phyloP scores from a whole-genome alignment of 805 yeast species.

The Vanderwaltozyma polyspora region DNA sequence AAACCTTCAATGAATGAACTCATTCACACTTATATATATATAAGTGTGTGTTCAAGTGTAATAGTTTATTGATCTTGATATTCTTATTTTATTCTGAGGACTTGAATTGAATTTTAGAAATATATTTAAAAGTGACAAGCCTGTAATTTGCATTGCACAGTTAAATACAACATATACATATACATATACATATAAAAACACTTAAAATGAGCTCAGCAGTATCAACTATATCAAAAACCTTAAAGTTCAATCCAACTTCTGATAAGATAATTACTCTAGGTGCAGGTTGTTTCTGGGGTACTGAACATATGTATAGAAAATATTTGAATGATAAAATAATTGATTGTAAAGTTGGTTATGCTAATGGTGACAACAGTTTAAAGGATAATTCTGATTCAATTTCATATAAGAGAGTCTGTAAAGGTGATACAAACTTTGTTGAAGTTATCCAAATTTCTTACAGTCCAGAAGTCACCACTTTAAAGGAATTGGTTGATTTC shows the following conservation, averaged over 20 bases:
- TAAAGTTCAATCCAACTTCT: slow-evolving; percentile 33
- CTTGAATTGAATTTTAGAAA: no score
- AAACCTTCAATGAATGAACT: no score
- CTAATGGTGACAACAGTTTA: slow-evolving; percentile 51
- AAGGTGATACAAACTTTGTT: slow-evolving; percentile 64
- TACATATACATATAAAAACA: background rate
- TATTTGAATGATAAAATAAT: slow-evolving; percentile 50
- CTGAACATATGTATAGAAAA: slow-evolving; percentile 71
- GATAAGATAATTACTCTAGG: slow-evolving; percentile 48
- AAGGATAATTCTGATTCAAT: slow-evolving; percentile 32
- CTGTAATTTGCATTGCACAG: no score
- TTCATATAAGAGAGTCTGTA: slow-evolving; percentile 61
- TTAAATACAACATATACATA: no score
- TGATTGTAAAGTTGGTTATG: slow-evolving; percentile 80
- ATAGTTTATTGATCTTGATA: no score
- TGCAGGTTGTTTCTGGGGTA: slow-evolving; percentile 82
- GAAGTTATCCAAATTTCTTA: slow-evolving; percentile 78
- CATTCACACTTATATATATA: no score
- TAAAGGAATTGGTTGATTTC: slow-evolving; percentile 59
- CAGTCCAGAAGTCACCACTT: slow-evolving; percentile 54
- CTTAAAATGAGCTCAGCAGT: slow-evolving; percentile 12
- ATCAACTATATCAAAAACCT: slow-evolving; percentile 32
- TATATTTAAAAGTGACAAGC: no score
- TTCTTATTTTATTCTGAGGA: no score
- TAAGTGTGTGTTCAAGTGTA: no score